Conservation (phyloP, 139 green algal species). For the Coelastrella sp. region DNA sequence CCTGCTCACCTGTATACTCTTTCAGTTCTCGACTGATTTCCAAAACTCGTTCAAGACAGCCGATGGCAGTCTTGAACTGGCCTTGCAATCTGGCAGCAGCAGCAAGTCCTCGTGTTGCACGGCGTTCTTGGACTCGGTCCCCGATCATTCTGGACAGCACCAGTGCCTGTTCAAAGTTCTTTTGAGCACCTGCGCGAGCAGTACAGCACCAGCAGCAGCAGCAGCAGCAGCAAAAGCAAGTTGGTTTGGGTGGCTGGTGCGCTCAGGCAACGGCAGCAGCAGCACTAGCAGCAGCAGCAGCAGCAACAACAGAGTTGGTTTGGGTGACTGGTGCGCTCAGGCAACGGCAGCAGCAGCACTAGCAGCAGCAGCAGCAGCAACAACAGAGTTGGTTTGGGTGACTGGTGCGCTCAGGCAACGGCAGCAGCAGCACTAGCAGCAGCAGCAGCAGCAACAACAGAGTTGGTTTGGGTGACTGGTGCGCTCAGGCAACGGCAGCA, state of each 20-base stretch:
- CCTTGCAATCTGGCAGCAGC: constrained; percentile 80
- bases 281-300: neutral
- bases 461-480: neutral
- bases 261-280: neutral
- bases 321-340: neutral
- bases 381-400: neutral
- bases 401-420: neutral
- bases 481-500: neutral
- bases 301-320: neutral
- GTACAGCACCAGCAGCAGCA: constrained; percentile 15
- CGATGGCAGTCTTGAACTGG: constrained; percentile 84
- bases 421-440: no score
- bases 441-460: neutral
- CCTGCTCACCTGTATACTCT: neutral
- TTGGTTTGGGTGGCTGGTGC: no score
- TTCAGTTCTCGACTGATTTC: constrained; percentile 69
- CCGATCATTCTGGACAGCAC: neutral
- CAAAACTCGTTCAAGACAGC: constrained; percentile 89
- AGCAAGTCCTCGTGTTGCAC: constrained; percentile 87
- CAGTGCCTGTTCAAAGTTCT: neutral
- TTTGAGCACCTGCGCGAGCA: neutral
- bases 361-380: neutral
- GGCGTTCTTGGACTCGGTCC: constrained; percentile 73
- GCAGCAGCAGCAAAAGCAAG: neutral
- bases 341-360: constrained; percentile 13